phyloP scores from a whole-genome alignment of 352 stramenopile species.

The Blastocystis hominis region DNA sequence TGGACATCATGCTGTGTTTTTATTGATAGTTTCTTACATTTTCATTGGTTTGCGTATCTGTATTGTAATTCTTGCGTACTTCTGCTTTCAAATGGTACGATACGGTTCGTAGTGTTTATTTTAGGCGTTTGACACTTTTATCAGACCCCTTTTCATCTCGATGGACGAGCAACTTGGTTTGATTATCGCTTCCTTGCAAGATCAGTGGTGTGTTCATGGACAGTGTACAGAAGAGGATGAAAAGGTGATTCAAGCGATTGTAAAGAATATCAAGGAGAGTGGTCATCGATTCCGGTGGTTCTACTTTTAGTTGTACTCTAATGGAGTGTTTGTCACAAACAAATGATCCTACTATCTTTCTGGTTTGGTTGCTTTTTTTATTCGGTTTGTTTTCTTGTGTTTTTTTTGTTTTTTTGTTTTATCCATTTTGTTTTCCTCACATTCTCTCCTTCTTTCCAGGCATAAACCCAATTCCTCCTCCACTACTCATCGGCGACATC shows the following conservation, averaged over 20 bases:
- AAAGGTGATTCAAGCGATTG: slow-evolving; percentile 11
- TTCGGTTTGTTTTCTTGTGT: no score
- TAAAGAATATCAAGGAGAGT: slow-evolving; percentile 45
- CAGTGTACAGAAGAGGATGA: slow-evolving; percentile 2
- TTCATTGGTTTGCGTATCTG: background rate
- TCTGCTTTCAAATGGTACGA: slow-evolving; percentile 3
- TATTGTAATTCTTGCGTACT: background rate
- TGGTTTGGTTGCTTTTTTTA: slow-evolving; percentile 3
- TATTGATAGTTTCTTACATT: slow-evolving; percentile 15
- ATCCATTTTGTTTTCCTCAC: no score
- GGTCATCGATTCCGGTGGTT: slow-evolving; percentile 17
- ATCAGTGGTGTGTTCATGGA: background rate
- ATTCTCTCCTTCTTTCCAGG: no score
- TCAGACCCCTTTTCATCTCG: background rate
- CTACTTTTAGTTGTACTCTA: slow-evolving; percentile 44
- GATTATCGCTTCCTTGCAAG: background rate
- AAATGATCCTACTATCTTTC: background rate
- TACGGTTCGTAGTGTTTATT: background rate
- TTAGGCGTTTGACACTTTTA: slow-evolving; percentile 8
- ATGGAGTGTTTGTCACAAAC: background rate
- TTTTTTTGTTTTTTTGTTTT: no score
- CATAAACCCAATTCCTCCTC: no score
- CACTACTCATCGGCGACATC: no score
- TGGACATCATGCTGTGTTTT: background rate
- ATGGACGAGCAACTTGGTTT: slow-evolving; percentile 10